phyloP scores from a whole-genome alignment of 2,329 filamentous ascomycete genomes.

The Helotiales sp. region DNA sequence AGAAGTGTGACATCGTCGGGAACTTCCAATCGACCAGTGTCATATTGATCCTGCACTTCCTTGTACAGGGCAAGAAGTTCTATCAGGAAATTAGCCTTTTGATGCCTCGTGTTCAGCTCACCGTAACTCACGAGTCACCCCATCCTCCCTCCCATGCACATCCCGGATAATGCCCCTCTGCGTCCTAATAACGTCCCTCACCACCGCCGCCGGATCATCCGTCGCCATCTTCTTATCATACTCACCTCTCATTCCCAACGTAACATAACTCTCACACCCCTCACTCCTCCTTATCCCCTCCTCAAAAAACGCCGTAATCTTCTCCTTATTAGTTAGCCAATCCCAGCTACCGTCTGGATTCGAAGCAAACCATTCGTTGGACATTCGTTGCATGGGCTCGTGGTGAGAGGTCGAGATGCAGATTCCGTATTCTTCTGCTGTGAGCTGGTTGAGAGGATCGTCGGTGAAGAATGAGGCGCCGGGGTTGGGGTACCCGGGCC shows the following conservation, averaged over 20 bases:
- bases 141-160: slow-evolving; percentile 54
- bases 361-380: slow-evolving; percentile 55
- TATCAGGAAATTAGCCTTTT: slow-evolving; percentile 43
- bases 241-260: slow-evolving; percentile 70
- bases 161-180: slow-evolving; percentile 62
- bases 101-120: background rate
- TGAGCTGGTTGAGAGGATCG: slow-evolving; percentile 66
- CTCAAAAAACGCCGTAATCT: slow-evolving; percentile 68
- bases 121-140: slow-evolving; percentile 47
- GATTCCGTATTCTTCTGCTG: slow-evolving; percentile 72
- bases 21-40: slow-evolving; percentile 63
- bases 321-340: slow-evolving; percentile 69
- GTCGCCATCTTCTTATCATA: slow-evolving; percentile 63
- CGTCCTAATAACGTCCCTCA: slow-evolving; percentile 60
- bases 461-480: slow-evolving; percentile 70
- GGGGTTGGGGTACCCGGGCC: slow-evolving; percentile 58
- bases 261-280: slow-evolving; percentile 67
- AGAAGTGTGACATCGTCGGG: slow-evolving; percentile 70
- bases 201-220: slow-evolving; percentile 57
- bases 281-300: slow-evolving; percentile 67
- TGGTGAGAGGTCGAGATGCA: slow-evolving; percentile 74
- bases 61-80: slow-evolving; percentile 76
- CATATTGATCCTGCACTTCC: slow-evolving; percentile 72
- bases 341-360: slow-evolving; percentile 64
- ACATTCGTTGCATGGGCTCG: slow-evolving; percentile 68